Evolutionary conservation across 306 rosid genomes (phyloP).

Genomic region (Corylus americana): DNA sequence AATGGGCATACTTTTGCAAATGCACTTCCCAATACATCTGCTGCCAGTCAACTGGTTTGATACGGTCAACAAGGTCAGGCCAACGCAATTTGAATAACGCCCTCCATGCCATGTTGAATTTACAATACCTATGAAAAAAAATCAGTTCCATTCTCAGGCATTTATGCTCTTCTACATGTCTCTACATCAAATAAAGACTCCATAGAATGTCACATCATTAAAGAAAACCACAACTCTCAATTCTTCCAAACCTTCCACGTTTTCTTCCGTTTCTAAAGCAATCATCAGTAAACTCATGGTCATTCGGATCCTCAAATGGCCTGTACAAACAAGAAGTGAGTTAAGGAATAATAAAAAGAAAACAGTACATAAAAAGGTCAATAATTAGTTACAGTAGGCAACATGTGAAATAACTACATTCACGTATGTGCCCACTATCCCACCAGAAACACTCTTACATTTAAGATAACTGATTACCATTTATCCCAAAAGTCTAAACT

Average conservation of each 20-base stretch:
- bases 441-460: not conserved
- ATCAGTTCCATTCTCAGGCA: not conserved
- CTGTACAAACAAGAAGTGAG: constrained; percentile 40
- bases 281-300: constrained; percentile 31
- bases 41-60: constrained; percentile 60
- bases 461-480: too few relatives aligned
- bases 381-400: not conserved
- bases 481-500: too few relatives aligned
- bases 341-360: not conserved
- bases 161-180: not conserved
- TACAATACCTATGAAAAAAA: constrained; percentile 45
- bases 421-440: not conserved
- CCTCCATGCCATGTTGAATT: constrained; percentile 60
- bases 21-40: constrained; percentile 83
- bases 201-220: constrained; percentile 13
- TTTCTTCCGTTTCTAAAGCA: constrained; percentile 51
- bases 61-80: constrained; percentile 44
- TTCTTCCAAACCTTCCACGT: constrained; percentile 58
- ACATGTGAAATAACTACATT: not conserved
- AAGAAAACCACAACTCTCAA: constrained; percentile 18
- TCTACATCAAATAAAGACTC: constrained; percentile 21
- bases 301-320: constrained; percentile 40
- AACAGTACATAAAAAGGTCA: not conserved
- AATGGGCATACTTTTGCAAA: constrained; percentile 62
- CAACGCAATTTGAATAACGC: constrained; percentile 51